Percentiles rank a stretch among this genome's conserved stretches.
These are phyloP conservation scores for Zhuliangozyma blackwelliae DNA, from an alignment of 1,139 yeast species.

Conservation along the genomic window DNA sequence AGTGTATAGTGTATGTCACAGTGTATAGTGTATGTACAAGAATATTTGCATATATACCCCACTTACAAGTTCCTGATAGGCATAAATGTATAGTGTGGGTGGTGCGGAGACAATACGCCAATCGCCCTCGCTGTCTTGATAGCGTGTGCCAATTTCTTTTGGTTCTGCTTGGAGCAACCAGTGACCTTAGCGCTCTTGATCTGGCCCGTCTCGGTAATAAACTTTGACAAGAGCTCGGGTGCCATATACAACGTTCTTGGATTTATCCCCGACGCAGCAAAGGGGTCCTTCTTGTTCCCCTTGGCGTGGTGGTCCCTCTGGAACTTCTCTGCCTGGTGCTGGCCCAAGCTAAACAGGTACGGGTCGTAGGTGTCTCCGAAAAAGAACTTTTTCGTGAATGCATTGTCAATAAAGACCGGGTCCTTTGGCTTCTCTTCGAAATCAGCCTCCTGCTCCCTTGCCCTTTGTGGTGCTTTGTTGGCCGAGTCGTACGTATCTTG, in stretches of 20 bases:
- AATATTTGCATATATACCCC: not conserved
- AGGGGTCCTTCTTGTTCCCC: slow-evolving; percentile 25
- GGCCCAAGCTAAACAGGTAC: slow-evolving; percentile 65
- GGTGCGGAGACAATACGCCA: slow-evolving; percentile 63
- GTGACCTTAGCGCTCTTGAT: slow-evolving; percentile 66
- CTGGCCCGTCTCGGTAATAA: slow-evolving; percentile 60
- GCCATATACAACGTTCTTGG: slow-evolving; percentile 63
- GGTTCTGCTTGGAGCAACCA: slow-evolving; percentile 58
- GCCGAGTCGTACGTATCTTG: not conserved
- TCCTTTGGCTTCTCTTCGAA: too few species aligned
- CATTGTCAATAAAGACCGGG: slow-evolving; percentile 19
- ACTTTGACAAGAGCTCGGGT: slow-evolving; percentile 60
- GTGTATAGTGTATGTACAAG: too few species aligned
- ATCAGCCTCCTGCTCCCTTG: too few species aligned
- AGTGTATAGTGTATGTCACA: too few species aligned
- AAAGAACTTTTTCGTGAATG: slow-evolving; percentile 37
- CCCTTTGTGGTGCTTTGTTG: too few species aligned
- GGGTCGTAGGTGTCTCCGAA: slow-evolving; percentile 60
- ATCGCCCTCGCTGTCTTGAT: slow-evolving; percentile 65
- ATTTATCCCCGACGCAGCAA: slow-evolving; percentile 54
- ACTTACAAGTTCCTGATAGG: slow-evolving; percentile 35
- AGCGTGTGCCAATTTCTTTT: slow-evolving; percentile 61
- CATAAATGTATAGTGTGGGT: slow-evolving; percentile 46
- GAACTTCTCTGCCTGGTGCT: slow-evolving; percentile 34
- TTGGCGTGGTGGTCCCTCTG: slow-evolving; percentile 13